These are phyloP conservation scores for Schwanniomyces vanrijiae DNA, from an alignment of 805 yeast species.

Conservation along the genomic window DNA sequence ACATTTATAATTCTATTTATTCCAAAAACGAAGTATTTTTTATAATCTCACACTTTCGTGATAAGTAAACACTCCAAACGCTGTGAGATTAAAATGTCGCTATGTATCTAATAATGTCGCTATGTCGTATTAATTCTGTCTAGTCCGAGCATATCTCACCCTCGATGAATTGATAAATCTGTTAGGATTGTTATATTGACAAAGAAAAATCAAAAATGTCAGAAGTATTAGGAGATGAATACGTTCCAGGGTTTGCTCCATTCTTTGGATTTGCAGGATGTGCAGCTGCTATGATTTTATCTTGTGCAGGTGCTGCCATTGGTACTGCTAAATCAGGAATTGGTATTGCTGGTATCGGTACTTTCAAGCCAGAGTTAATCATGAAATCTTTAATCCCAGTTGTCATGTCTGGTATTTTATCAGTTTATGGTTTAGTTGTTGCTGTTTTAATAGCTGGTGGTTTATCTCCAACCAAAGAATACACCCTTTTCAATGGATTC, in stretches of 20 bases:
- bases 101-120: not conserved
- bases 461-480: conserved; percentile 71
- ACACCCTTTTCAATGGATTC: conserved; percentile 92
- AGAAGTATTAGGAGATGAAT: conserved; percentile 50
- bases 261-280: conserved; percentile 98
- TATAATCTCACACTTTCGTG: not conserved
- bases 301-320: conserved; percentile 97
- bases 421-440: conserved; percentile 96
- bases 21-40: not conserved
- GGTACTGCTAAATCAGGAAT: conserved; percentile 98
- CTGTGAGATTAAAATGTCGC: not conserved
- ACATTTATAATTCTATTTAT: not conserved
- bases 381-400: conserved; percentile 97
- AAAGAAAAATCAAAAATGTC: conserved; percentile 8
- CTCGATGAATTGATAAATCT: not conserved
- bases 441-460: conserved; percentile 94
- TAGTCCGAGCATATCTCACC: not conserved
- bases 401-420: conserved; percentile 95
- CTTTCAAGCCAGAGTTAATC: conserved; percentile 93
- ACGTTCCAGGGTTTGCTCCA: conserved; percentile 91
- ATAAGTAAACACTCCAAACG: not conserved
- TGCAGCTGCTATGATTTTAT: conserved; percentile 85
- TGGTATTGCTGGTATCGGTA: conserved; percentile 97
- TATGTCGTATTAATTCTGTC: not conserved
- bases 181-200: not conserved